Evolutionary conservation across 169 alveolate species (phyloP).

Genomic region (Plasmodium malariae): DNA sequence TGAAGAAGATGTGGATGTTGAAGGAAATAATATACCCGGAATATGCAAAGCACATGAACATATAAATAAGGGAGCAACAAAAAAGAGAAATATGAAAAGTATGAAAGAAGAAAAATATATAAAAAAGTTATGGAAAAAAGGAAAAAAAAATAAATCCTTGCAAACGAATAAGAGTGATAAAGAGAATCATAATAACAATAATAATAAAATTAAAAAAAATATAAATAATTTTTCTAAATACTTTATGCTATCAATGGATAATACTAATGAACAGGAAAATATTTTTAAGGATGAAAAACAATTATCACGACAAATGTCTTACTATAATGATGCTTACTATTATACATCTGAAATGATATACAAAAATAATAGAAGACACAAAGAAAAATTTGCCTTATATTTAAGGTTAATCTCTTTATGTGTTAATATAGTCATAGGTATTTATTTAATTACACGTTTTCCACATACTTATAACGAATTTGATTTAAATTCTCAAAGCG

Average conservation of each 20-base stretch:
- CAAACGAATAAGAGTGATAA: neutral
- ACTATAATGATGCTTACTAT: slow-evolving; percentile 67
- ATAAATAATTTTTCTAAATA: slow-evolving; percentile 33
- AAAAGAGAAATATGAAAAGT: neutral
- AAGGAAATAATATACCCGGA: neutral
- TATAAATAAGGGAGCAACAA: neutral
- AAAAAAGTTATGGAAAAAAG: slow-evolving; percentile 5
- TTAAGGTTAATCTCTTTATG: slow-evolving; percentile 64
- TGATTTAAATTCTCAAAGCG: slow-evolving; percentile 4
- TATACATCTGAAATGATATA: slow-evolving; percentile 72
- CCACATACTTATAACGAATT: slow-evolving; percentile 54
- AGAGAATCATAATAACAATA: neutral
- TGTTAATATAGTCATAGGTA: slow-evolving; percentile 59
- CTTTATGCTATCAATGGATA: slow-evolving; percentile 60
- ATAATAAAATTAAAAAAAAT: slow-evolving; percentile 1
- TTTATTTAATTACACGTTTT: slow-evolving; percentile 47
- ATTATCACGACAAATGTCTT: slow-evolving; percentile 60
- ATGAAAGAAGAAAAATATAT: slow-evolving; percentile 4
- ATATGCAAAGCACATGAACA: neutral
- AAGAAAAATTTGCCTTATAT: slow-evolving; percentile 56
- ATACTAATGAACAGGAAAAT: slow-evolving; percentile 46
- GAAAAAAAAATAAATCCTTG: neutral
- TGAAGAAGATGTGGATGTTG: slow-evolving; percentile 34
- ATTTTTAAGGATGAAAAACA: slow-evolving; percentile 73
- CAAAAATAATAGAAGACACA: slow-evolving; percentile 43